Evolutionary conservation across 768 basidiomycete species (phyloP), one percentile per base, ranked within the genome.

Genomic region (Pleurotus salmoneostramineus): DNA sequence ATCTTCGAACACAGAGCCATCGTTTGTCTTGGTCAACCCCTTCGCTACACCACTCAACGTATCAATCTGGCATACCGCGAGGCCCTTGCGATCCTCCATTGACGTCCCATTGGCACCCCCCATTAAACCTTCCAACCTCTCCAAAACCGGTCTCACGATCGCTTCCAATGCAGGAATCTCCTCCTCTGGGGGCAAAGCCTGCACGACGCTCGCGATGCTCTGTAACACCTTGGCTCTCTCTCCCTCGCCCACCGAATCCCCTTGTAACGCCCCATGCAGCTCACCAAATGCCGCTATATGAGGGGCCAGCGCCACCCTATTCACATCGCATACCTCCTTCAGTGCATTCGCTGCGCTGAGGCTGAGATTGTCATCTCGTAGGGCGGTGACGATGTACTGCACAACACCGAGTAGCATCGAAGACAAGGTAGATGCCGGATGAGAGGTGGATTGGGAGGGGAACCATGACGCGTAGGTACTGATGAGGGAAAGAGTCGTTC

Each of bases 151-250:
- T 54, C 74, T 77, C 5, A 93, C 80, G 57, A 96, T 90, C 0
- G 85, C 87, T 72, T 88, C 83, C 21, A 95, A 79, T 0, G 93
- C 90, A 0, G 84, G 79, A 31, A 96, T 87, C 57, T 84, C 90
- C 44, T 93, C 88, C 43, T 75, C 75, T 0, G 92, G 86, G 0
- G 91, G 88, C 50, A 98, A 71, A 0, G 95, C 95, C 65, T 97
- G 92, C 34, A 97, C 90, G 3, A 98, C 93, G 61, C 94, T 96
- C 1, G 93, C 86, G 52, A 98, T 95, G 0, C 90, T 92, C 67
- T 97, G 91, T 46, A 97, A 74, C 0, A 97, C 91, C 71, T 95
- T 97, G 63, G 85, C 83, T 72, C 90, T 91, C 70, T 96, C 94
- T 17, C 87, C 84, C 63, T 92, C 90, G 87, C 89, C 88, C 56